Evolutionary conservation across 2,329 filamentous ascomycete genomes (phyloP), one percentile per base, ranked within the genome.

Genomic region (Xylogone sp.): DNA sequence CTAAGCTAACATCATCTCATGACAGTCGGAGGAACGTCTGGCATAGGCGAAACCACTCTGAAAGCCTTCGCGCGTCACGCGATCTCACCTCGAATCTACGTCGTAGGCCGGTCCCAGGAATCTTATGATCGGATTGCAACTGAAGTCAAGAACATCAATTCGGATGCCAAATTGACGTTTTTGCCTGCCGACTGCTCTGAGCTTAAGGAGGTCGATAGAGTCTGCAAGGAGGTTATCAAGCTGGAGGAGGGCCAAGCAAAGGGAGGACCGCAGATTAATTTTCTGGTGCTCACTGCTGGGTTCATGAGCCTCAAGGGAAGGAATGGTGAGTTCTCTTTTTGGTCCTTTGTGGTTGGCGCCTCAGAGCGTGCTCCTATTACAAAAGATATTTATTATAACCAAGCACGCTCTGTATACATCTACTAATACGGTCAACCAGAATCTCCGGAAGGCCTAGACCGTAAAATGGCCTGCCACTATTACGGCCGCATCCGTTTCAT

Each of bases 401-500:
- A 10, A 10, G 10, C 10, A 27, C 5, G 10, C 24, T 27, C 10
- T 6, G 10, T 27, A 27, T 27, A 27, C 10, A 27, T 27, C 24
- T 27, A 27, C n/a, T 27, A 27, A 27, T 27, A 27, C 24, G 24
- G 24, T n/a, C n/a, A 27, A 27, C 24, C 24, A 65, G 63, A 62
- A 51, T 55, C 50, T 10, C 52, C 59, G 1, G 62, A 65, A 57
- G 61, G 61, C 13, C 50, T 65, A 5, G 59, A 62, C 43, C 56
- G 60, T 9, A 63, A 62, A 43, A 54, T 62, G 22, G 52, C 59
- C 12, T 48, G 64, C 4, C 64, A 71, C 19, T 79, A 77, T 65
- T 84, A 85, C 65, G 72, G 77, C 3, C 82, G 82, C 19, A 73
- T 78, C 55, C 78, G 79, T 39, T 79, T 84, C 59, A 71, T 78